Conservation (phyloP, 2,329 filamentous ascomycete species). For the Ceratocystis diversiconidia region DNA sequence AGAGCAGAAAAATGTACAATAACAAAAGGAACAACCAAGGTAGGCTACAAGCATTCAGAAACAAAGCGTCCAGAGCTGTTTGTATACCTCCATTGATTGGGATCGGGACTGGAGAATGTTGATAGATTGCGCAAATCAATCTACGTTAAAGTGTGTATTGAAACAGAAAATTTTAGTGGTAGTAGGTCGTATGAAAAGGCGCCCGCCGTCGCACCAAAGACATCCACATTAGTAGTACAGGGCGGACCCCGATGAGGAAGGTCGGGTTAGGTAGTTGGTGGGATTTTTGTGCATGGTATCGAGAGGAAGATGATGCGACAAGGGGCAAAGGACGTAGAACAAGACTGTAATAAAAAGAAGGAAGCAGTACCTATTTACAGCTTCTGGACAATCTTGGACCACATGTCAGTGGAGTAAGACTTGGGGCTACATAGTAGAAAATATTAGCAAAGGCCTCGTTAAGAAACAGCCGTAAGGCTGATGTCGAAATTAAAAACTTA, state of each 20-base stretch:
- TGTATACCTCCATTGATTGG: not conserved
- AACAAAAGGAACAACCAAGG: not conserved
- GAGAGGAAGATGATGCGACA: conserved; percentile 4
- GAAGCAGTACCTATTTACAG: conserved; percentile 45
- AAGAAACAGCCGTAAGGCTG: too few species aligned
- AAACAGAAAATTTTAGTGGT: conserved; percentile 16
- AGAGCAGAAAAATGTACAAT: not conserved
- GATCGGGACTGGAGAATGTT: not conserved
- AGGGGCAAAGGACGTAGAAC: not conserved
- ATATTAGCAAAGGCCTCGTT: conserved; percentile 14
- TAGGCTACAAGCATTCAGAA: not conserved
- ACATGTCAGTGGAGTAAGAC: conserved; percentile 95
- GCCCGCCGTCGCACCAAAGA: conserved; percentile 17
- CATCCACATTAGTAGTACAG: conserved; percentile 14
- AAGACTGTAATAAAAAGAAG: conserved; percentile 2
- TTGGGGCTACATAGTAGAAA: conserved; percentile 46
- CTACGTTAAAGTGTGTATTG: conserved; percentile 11
- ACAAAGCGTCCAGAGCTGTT: not conserved
- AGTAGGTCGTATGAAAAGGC: conserved; percentile 10
- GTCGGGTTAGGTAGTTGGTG: conserved; percentile 9
- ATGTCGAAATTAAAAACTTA: conserved; percentile 20
- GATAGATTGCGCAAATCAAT: conserved; percentile 4
- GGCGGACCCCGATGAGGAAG: conserved; percentile 14
- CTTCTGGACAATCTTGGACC: conserved; percentile 84
- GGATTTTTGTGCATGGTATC: conserved; percentile 8